Percentiles rank a stretch among this genome's conserved stretches.
Evolutionary conservation across 768 basidiomycete species (phyloP).

Genomic region (Lentinula raphanica): DNA sequence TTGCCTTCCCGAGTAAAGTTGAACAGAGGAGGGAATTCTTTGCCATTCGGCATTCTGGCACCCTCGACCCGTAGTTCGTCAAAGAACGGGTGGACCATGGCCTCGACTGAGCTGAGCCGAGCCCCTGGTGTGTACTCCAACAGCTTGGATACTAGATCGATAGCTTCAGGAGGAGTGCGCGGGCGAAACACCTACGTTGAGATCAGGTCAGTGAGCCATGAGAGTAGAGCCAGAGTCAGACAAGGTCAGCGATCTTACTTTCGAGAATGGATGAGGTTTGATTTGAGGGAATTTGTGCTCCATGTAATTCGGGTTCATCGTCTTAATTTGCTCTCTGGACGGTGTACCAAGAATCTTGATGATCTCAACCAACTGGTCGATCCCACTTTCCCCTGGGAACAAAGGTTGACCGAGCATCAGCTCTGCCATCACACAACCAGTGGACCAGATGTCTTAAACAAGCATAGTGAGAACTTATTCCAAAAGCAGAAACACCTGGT

Average conservation of each 20-base stretch:
- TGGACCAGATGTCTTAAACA: constrained; percentile 91
- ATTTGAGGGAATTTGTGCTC: constrained; percentile 99
- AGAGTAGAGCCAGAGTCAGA: constrained; percentile 1
- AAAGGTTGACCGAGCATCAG: constrained; percentile 98
- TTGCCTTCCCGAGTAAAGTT: constrained; percentile 94
- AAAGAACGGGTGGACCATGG: constrained; percentile 95
- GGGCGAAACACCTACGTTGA: constrained; percentile 86
- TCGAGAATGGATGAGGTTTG: constrained; percentile 98
- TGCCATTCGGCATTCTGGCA: constrained; percentile 93
- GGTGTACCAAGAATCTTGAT: constrained; percentile 99
- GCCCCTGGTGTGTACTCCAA: constrained; percentile 98
- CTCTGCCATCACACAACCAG: constrained; percentile 99
- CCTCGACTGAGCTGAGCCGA: constrained; percentile 83
- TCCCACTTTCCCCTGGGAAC: constrained; percentile 98
- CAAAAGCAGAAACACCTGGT: background rate
- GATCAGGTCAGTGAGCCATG: constrained; percentile 12
- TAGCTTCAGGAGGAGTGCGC: constrained; percentile 92
- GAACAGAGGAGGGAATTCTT: constrained; percentile 91
- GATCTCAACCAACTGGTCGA: constrained; percentile 98
- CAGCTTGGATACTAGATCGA: constrained; percentile 90
- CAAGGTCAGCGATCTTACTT: constrained; percentile 45
- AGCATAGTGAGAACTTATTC: constrained; percentile 1
- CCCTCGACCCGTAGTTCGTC: constrained; percentile 91
- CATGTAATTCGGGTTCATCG: constrained; percentile 99
- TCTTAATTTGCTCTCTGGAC: constrained; percentile 99